A percentile compares a stretch with the other conserved stretches of the same genome.
These are phyloP conservation scores for Cladophialophora carrionii DNA, from an alignment of 2,329 filamentous ascomycete genomes.

Conservation along the genomic window DNA sequence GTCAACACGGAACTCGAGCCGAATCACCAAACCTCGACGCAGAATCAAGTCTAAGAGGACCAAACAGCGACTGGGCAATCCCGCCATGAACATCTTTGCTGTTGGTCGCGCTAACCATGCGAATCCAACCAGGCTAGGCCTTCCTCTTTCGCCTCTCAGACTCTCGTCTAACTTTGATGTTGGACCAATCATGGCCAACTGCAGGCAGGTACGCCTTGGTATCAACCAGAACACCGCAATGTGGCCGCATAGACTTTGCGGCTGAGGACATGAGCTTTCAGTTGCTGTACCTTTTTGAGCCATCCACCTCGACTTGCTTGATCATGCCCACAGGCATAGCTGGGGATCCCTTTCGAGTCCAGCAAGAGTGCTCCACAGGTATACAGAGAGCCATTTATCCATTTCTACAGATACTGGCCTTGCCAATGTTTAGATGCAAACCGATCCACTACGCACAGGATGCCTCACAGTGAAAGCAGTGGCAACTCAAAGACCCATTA, in stretches of 20 bases:
- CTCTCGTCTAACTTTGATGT: neutral
- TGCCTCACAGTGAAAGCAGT: neutral
- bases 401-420: neutral
- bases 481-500: neutral
- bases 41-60: neutral
- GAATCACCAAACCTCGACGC: no score
- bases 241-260: neutral
- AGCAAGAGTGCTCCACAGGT: neutral
- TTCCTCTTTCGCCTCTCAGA: conserved; percentile 3
- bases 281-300: neutral
- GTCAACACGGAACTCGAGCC: no score
- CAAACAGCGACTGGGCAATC: neutral
- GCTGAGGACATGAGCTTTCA: neutral
- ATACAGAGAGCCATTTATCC: neutral
- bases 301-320: no score
- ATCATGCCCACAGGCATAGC: neutral
- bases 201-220: neutral
- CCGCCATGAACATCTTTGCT: neutral
- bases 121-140: neutral
- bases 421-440: neutral
- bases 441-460: neutral
- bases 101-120: neutral
- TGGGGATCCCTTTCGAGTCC: neutral
- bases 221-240: neutral
- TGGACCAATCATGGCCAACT: neutral